Evolutionary conservation across 2,329 filamentous ascomycete genomes (phyloP).

Genomic region (Ceratocystis harringtonii): DNA sequence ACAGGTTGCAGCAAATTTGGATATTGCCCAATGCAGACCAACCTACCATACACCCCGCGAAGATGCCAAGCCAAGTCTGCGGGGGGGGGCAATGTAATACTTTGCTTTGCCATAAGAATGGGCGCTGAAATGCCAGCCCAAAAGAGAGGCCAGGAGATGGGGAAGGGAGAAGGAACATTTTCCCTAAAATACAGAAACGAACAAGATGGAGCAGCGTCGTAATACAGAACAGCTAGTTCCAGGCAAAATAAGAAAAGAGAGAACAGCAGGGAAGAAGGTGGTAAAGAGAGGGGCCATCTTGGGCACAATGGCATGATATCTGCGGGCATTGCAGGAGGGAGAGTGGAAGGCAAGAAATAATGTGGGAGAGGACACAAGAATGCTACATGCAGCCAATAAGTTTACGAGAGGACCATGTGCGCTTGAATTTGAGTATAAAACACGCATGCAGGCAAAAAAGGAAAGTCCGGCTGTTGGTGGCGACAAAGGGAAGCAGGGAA

Average conservation of each 20-base stretch:
- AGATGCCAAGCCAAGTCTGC: background rate
- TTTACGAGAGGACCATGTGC: background rate
- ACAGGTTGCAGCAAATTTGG: background rate
- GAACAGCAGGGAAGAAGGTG: background rate
- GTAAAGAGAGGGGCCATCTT: background rate
- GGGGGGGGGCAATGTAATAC: background rate
- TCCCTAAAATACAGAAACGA: too few relatives aligned
- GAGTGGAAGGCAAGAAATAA: background rate
- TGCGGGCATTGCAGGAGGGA: background rate
- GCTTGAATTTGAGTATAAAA: background rate
- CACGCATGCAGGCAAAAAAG: background rate
- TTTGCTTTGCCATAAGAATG: background rate
- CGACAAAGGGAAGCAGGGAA: background rate
- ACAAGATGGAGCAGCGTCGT: background rate
- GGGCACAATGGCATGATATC: conserved; percentile 1
- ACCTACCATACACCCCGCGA: background rate
- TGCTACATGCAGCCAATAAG: background rate
- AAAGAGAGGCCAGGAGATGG: background rate
- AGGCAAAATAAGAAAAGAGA: background rate
- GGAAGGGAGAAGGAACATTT: background rate
- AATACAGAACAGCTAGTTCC: background rate
- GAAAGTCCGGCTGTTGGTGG: background rate
- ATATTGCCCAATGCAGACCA: background rate
- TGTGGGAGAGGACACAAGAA: background rate
- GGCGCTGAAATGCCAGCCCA: background rate